Percentiles rank a stretch among this genome's conserved stretches.
Conservation (phyloP, 2,329 filamentous ascomycete species). For the Elsinoe perseae region DNA sequence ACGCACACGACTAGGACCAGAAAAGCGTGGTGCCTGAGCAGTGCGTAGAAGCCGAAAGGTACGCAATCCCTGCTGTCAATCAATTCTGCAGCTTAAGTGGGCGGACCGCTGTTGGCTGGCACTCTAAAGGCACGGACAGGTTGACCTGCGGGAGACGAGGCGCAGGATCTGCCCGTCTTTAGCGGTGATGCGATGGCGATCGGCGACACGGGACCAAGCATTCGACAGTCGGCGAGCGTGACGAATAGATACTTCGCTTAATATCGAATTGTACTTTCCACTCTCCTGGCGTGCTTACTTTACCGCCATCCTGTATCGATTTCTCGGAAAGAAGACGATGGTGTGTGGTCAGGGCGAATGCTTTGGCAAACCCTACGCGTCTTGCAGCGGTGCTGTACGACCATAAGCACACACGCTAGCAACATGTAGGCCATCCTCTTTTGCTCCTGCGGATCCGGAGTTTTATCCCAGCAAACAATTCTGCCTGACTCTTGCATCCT, state of each 20-base stretch:
- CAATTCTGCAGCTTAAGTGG: conserved; percentile 14
- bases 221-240: conserved; percentile 9
- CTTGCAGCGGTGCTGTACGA: not conserved
- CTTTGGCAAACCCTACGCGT: not conserved
- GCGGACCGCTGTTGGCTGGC: conserved; percentile 16
- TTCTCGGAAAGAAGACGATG: not conserved
- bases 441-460: conserved; percentile 3
- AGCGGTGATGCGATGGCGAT: conserved; percentile 18
- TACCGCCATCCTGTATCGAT: conserved; percentile 8
- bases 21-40: conserved; percentile 20
- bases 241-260: conserved; percentile 17
- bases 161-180: conserved; percentile 19
- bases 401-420: conserved; percentile 5
- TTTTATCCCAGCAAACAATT: not conserved
- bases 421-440: not conserved
- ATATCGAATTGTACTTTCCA: conserved; percentile 3
- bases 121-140: conserved; percentile 17
- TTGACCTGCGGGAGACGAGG: conserved; percentile 10
- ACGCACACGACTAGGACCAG: conserved; percentile 16
- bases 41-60: conserved; percentile 18
- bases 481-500: not conserved
- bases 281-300: not conserved
- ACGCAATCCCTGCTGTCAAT: conserved; percentile 19
- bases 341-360: not conserved
- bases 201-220: conserved; percentile 15